A percentile compares a stretch with the other conserved stretches of the same genome.
Conservation (phyloP, 768 basidiomycete genomes). For the Auricularia sp. region DNA sequence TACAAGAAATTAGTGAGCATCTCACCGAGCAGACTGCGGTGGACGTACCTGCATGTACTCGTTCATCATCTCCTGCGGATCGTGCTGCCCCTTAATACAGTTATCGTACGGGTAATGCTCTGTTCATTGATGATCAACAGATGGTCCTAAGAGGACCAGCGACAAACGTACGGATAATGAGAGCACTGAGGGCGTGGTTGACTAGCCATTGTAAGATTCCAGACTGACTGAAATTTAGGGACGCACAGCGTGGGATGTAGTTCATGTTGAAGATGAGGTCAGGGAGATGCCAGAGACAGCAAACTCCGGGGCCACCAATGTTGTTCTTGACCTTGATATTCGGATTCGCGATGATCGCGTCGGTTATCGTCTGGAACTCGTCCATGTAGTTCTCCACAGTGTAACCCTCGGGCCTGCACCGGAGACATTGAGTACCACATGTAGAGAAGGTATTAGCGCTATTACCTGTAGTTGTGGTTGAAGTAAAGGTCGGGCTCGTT, state of each 20-base stretch:
- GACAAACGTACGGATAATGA: background rate
- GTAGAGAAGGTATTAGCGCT: too few species aligned
- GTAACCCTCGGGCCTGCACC: slow-evolving; percentile 3
- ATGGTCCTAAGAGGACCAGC: background rate
- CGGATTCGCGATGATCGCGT: slow-evolving; percentile 32
- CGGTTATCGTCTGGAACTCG: slow-evolving; percentile 42
- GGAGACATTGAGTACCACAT: too few species aligned
- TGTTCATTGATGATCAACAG: background rate
- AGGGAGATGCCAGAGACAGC: slow-evolving; percentile 12
- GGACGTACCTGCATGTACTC: slow-evolving; percentile 14
- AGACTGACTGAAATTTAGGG: background rate
- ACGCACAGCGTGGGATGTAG: slow-evolving; percentile 14
- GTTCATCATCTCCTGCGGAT: slow-evolving; percentile 20
- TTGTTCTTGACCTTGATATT: slow-evolving; percentile 33
- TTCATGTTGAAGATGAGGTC: slow-evolving; percentile 4
- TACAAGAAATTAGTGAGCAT: slow-evolving; percentile 37
- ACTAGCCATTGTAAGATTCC: background rate
- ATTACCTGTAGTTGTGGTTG: background rate
- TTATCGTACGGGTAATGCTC: slow-evolving; percentile 23
- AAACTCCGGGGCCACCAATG: slow-evolving; percentile 55
- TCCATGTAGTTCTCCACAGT: slow-evolving; percentile 34
- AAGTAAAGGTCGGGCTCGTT: background rate
- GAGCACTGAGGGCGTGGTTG: background rate
- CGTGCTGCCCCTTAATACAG: slow-evolving; percentile 21
- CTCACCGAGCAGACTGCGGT: too few species aligned